Evolutionary conservation across 2,329 filamentous ascomycete species (phyloP), one percentile per base, ranked within the genome.

Genomic region (Coniochaeta sp.): DNA sequence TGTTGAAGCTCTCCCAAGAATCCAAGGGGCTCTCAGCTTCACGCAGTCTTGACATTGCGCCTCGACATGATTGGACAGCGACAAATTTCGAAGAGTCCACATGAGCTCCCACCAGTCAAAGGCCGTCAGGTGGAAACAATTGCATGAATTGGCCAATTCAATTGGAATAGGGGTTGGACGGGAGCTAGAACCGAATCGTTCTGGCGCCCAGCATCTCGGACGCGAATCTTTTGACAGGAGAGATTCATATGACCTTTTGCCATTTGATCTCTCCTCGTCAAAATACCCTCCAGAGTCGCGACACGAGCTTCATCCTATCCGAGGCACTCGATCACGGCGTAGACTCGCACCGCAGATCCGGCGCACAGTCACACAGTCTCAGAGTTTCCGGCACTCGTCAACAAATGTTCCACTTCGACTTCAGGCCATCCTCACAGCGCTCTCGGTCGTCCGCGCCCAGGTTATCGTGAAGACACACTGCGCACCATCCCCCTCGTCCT

Each of bases 321-420:
- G 9, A 26, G 18, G 18, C 3, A n/a, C 26, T 6, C 20, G 38
- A 24, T 22, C n/a, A 26, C 26, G 12, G 20, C 38, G 22, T 22
- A 42, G 18, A 38, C 16, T 24, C 12, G 13, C n/a, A 22, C 35
- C 10, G 18, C 16, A 22, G 18, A 24, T 4, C 4, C 35, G 35
- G 35, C 16, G 35, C 18, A 40, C 35, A 40, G 35, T 20, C 18
- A 40, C 35, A 40, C 35, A 22, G 35, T 40, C 35, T 40, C 35
- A 22, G n/a, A 22, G 18, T 24, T 8, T 42, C 38, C 14, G n/a
- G 38, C 38, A 42, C 20, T 22, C 3, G 20, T 14, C 45, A 31
- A 31, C 45, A 18, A 31, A 47, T 47, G 45, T 47, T 47, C 26
- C 45, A 47, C 10, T 47, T 47, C 45, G 45, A 47, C 45, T 31